Percentiles rank a stretch among this genome's conserved stretches.
phyloP scores from a whole-genome alignment of 257 asterid genomes.

The Ophiorrhiza pumila region DNA sequence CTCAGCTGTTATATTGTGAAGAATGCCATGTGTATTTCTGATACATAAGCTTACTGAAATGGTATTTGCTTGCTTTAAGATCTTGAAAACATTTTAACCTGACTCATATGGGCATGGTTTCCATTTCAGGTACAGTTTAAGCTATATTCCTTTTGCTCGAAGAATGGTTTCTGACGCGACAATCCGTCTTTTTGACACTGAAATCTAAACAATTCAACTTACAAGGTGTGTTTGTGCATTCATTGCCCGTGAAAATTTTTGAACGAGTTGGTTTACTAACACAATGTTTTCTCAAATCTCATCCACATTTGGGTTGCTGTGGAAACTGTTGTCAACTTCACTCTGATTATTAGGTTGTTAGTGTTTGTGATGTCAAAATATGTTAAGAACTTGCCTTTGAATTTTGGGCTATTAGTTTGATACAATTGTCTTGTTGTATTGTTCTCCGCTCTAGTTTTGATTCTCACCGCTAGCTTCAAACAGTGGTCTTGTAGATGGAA shows the following conservation, averaged over 20 bases:
- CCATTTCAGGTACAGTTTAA: conserved; percentile 88
- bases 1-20: background rate
- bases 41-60: background rate
- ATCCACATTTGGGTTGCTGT: background rate
- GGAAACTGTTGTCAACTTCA: background rate
- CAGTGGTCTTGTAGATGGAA: background rate
- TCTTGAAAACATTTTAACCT: background rate
- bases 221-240: conserved; percentile 15
- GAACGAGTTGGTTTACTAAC: conserved; percentile 17
- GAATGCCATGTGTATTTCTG: background rate
- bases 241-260: conserved; percentile 9
- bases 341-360: conserved; percentile 11
- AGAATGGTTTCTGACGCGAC: conserved; percentile 74
- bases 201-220: conserved; percentile 45
- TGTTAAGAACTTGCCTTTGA: background rate
- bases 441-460: background rate
- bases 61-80: background rate
- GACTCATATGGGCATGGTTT: conserved; percentile 3
- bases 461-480: background rate
- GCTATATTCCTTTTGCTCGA: conserved; percentile 94
- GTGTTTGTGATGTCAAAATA: conserved; percentile 12
- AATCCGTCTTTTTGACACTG: conserved; percentile 90
- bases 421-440: conserved; percentile 3
- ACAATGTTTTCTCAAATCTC: background rate
- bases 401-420: background rate